Conservation (phyloP, 768 basidiomycete genomes). For the Boletus barrowsii region DNA sequence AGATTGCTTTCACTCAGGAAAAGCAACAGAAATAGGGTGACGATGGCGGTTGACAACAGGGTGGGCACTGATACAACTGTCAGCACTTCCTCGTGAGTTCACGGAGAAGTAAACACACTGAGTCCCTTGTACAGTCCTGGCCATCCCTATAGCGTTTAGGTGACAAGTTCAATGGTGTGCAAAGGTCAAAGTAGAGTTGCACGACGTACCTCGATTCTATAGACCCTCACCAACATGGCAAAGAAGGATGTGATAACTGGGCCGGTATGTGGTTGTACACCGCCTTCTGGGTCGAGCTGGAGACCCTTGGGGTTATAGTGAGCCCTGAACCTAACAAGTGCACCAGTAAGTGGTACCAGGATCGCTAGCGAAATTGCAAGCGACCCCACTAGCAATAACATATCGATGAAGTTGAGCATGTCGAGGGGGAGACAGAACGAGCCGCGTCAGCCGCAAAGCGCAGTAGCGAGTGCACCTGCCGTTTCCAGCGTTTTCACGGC, state of each 20-base stretch:
- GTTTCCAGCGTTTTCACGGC: not conserved
- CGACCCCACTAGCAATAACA: slow-evolving; percentile 43
- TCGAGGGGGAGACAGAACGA: not conserved
- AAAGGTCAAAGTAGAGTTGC: not conserved
- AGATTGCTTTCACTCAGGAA: slow-evolving; percentile 57
- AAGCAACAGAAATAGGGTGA: slow-evolving; percentile 56
- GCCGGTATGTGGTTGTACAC: slow-evolving; percentile 70
- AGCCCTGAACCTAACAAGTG: slow-evolving; percentile 73
- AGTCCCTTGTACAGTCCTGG: slow-evolving; percentile 79
- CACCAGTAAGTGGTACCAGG: slow-evolving; percentile 61
- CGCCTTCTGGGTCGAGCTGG: slow-evolving; percentile 74
- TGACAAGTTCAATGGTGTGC: not conserved
- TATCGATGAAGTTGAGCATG: slow-evolving; percentile 36
- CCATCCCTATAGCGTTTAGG: slow-evolving; percentile 47
- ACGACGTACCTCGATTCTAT: slow-evolving; percentile 63
- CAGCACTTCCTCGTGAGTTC: slow-evolving; percentile 36
- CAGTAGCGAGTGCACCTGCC: not conserved
- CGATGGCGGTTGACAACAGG: slow-evolving; percentile 45
- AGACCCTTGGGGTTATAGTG: slow-evolving; percentile 87
- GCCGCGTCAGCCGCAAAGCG: not conserved
- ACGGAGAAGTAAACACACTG: slow-evolving; percentile 37
- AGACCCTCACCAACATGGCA: slow-evolving; percentile 69
- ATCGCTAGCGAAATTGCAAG: slow-evolving; percentile 52
- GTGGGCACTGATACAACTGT: slow-evolving; percentile 45
- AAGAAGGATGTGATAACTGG: slow-evolving; percentile 77